Evolutionary conservation across 345 rosid genomes (phyloP), one percentile per base, ranked within the genome.

Genomic region (Excoecaria agallocha): DNA sequence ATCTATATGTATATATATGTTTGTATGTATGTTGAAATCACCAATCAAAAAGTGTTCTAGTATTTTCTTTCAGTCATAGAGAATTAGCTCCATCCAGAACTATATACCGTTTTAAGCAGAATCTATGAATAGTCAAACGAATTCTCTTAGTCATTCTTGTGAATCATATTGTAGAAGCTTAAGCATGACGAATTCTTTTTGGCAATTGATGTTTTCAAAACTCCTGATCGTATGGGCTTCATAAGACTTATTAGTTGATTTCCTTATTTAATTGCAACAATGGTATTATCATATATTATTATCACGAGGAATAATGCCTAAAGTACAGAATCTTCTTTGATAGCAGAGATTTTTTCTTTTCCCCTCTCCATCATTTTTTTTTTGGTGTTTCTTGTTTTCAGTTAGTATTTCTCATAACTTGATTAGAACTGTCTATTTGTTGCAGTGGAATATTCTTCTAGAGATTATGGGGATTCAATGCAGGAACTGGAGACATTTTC

Each of bases 401-500:
- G 1, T 64, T 19, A 43, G 50, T 66, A 50, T 0, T 58, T 43
- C 38, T 51, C 48, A 54, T 48, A 17, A 61, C 7, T 52, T 59
- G 56, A 50, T 66, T 20, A 66, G 35, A 37, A 3, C 65, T 70
- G 35, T 66, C 39, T 48, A 59, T 73, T 22, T 59, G 49, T 71
- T 79, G 77, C 83, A 83, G 90, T 85, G 78, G 92, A 89, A 16
- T 77, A 79, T 84, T 69, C 87, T 85, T 79, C 86, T 45, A 79
- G 80, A 72, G 90, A 87, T 78, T 82, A 86, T 2, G 83, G 77
- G 78, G 69, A 81, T 55, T 78, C 89, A 59, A 45, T 73, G 15
- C 92, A 89, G 78, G 93, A 92, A 80, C 68, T 91, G 82, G 62
- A 76, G 69, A 79, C 86, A 50, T 74, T 89, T 74, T 54, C 90